A percentile compares a stretch with the other conserved stretches of the same genome.
Evolutionary conservation across 1,139 yeast species (phyloP).

Genomic region (Lodderomyces jiufengensis): DNA sequence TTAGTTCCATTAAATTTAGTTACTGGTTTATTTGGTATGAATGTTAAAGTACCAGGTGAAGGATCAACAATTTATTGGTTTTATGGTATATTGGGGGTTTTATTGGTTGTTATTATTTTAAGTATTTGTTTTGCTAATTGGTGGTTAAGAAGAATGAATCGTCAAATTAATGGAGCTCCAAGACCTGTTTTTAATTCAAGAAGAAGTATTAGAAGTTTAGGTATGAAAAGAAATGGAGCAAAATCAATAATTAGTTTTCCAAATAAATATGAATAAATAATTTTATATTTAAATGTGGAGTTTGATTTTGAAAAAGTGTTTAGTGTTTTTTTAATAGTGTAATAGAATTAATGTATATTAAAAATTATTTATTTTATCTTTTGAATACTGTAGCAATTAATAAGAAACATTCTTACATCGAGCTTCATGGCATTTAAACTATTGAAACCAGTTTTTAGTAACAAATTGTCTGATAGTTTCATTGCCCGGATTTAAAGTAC

Average conservation of each 20-base stretch:
- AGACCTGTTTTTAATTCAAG: constrained; percentile 19
- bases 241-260: constrained; percentile 43
- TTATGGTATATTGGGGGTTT: constrained; percentile 37
- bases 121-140: constrained; percentile 31
- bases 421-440: too few species aligned
- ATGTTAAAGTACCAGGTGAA: constrained; percentile 80
- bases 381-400: too few species aligned
- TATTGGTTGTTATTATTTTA: constrained; percentile 28
- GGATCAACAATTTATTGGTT: constrained; percentile 26
- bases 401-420: too few species aligned
- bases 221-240: constrained; percentile 33
- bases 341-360: too few species aligned
- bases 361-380: too few species aligned
- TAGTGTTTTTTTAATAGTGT: too few species aligned
- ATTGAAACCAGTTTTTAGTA: too few species aligned
- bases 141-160: constrained; percentile 30
- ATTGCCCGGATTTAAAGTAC: too few species aligned
- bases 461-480: too few species aligned
- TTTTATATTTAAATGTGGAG: not conserved
- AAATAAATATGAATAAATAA: constrained; percentile 27
- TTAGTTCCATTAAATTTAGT: constrained; percentile 85
- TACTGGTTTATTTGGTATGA: constrained; percentile 96
- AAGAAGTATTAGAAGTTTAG: constrained; percentile 44
- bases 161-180: constrained; percentile 13
- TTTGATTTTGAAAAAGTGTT: too few species aligned